Percentiles rank a stretch among this genome's conserved stretches.
phyloP scores from a whole-genome alignment of 2,329 filamentous ascomycete genomes.

The Neoscytalidium dimidiatum region DNA sequence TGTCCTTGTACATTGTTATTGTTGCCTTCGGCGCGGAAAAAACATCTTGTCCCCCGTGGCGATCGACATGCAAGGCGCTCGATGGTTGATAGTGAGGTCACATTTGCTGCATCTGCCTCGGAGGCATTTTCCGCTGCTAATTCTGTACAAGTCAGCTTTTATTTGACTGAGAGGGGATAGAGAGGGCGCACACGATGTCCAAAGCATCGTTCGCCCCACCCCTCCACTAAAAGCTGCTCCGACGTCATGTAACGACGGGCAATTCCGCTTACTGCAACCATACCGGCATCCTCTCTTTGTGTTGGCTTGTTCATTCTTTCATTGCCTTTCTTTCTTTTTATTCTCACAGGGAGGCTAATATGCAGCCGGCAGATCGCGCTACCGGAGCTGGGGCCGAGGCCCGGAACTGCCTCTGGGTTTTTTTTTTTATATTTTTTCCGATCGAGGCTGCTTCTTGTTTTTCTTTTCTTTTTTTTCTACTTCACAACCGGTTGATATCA shows the following conservation, averaged over 20 bases:
- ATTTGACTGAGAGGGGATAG: background rate
- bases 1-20: background rate
- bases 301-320: background rate
- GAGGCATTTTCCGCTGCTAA: conserved; percentile 3
- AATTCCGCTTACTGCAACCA: conserved; percentile 1
- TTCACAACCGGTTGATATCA: conserved; percentile 7
- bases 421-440: background rate
- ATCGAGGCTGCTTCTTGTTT: background rate
- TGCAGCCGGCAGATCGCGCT: conserved; percentile 3
- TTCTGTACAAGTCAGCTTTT: background rate
- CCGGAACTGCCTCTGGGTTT: background rate
- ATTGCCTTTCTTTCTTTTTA: background rate
- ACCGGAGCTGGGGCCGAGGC: background rate
- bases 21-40: background rate
- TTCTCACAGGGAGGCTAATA: background rate
- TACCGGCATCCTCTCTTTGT: background rate
- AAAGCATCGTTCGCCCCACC: background rate
- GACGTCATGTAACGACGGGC: conserved; percentile 7
- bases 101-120: background rate
- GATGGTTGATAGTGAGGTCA: background rate
- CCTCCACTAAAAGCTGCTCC: background rate
- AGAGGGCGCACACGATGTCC: background rate
- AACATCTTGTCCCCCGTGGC: background rate
- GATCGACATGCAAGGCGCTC: background rate
- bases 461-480: background rate